Base-by-base conservation (phyloP, 2,329 filamentous ascomycete genomes). In the Dissoconium aciculare region DNA sequence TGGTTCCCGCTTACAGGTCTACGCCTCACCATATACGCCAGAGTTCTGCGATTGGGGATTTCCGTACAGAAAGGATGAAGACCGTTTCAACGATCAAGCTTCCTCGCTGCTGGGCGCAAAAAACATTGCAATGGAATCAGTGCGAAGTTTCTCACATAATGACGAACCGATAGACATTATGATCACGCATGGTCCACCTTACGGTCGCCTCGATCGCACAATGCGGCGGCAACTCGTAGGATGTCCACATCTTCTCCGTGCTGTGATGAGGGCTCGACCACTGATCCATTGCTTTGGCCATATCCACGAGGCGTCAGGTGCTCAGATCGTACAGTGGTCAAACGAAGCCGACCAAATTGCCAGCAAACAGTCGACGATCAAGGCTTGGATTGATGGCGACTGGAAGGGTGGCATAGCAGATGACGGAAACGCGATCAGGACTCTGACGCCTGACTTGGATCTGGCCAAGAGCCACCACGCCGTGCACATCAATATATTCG, bases 251-350 rank as follows among this genome's bases (percentile, higher is more conserved):
- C 52, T 77, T 1, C 54, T 68, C 2, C 51, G 55, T 1, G 71
- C 71, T 0, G 52, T 66, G 2, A 50, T 56, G 31, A 56, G 68
- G 4, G 62, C 60, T 6, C 56, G 54, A 30, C 72, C 72, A 0
- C 47, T 52, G 3, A 30, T 76, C n/a, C 67, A 74, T 45, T 67
- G 67, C 38, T 77, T 74, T 44, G 71, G 71, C 0, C 71, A 75
- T 51, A 73, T 74, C 11, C 69, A 74, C 43, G 66, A 69, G 43
- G 66, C 55, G 0, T 62, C 63, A 50, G 66, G 64, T 11, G 61
- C 57, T 3, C 46, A 53, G 38, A 50, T 43, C 17, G 50, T 62
- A 6, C 34, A 11, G 6, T 64, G 60, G 63, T 37, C 48, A 30
- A 40, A 49, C 9, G 43, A 51, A 19, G 36, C 53, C 5, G 30